Evolutionary conservation across 805 yeast genomes (phyloP).

Genomic region (Ogataea neopini): DNA sequence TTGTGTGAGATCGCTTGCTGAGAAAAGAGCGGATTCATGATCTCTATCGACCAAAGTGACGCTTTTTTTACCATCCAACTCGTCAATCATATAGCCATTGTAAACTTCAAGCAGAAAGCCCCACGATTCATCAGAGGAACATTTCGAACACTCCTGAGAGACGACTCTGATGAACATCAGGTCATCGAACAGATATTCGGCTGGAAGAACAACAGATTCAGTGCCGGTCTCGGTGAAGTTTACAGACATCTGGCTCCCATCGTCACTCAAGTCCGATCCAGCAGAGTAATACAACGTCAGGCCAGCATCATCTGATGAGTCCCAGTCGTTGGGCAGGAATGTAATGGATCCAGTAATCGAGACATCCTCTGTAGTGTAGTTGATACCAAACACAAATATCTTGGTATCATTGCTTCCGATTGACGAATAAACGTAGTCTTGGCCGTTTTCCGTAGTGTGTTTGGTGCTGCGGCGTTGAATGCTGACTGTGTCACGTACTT

Average conservation of each 20-base stretch:
- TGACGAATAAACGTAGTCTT: slow-evolving; percentile 6
- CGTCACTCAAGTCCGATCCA: slow-evolving; percentile 10
- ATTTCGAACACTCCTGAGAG: slow-evolving; percentile 25
- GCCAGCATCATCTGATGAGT: neutral
- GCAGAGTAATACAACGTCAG: slow-evolving; percentile 10
- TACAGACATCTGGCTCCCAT: neutral
- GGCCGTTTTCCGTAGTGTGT: neutral
- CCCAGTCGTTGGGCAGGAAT: slow-evolving; percentile 9
- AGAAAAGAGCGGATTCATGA: slow-evolving; percentile 59
- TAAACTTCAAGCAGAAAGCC: slow-evolving; percentile 65
- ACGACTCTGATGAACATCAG: slow-evolving; percentile 17
- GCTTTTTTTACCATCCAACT: slow-evolving; percentile 64
- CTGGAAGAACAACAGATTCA: neutral
- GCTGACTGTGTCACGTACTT: slow-evolving; percentile 1
- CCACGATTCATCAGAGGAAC: slow-evolving; percentile 43
- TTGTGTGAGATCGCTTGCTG: slow-evolving; percentile 10
- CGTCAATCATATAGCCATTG: slow-evolving; percentile 58
- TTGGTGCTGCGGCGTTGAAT: neutral
- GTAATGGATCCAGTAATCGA: slow-evolving; percentile 3
- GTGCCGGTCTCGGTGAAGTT: slow-evolving; percentile 6
- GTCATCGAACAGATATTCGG: neutral
- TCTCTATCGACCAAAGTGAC: slow-evolving; percentile 67
- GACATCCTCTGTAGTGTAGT: slow-evolving; percentile 2
- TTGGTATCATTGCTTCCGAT: slow-evolving; percentile 14
- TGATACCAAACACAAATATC: slow-evolving; percentile 15